These are phyloP conservation scores for Kwoniella heveanensis DNA, from an alignment of 768 basidiomycete species.

Conservation along the genomic window DNA sequence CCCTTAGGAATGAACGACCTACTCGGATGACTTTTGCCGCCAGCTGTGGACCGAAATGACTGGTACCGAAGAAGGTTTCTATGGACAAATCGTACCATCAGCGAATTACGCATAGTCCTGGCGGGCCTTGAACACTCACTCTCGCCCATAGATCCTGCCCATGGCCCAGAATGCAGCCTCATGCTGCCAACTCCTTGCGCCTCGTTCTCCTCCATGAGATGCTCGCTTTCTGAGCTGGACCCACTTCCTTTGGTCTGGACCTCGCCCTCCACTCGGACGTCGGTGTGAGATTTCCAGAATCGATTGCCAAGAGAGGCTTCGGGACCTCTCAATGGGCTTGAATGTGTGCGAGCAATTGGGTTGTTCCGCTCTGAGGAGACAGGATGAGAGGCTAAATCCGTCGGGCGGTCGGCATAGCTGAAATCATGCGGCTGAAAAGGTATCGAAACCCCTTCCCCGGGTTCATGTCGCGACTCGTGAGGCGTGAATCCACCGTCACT, in stretches of 20 bases:
- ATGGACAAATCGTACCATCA: background rate
- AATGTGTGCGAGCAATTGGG: background rate
- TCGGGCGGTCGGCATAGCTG: background rate
- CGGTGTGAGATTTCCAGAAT: slow-evolving; percentile 15
- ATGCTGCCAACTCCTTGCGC: slow-evolving; percentile 15
- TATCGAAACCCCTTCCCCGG: background rate
- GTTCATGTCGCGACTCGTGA: background rate
- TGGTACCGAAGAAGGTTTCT: slow-evolving; percentile 32
- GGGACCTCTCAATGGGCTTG: background rate
- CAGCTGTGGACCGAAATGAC: slow-evolving; percentile 34
- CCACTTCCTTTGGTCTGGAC: background rate
- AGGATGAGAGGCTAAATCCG: slow-evolving; percentile 14
- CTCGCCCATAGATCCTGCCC: slow-evolving; percentile 10
- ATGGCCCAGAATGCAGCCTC: slow-evolving; percentile 12
- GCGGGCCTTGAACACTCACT: slow-evolving; percentile 12
- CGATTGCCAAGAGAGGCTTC: slow-evolving; percentile 5
- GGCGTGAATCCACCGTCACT: background rate
- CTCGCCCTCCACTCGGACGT: background rate
- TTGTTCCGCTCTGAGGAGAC: slow-evolving; percentile 20
- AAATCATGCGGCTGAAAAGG: background rate
- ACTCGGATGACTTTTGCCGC: slow-evolving; percentile 32
- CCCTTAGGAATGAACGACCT: background rate
- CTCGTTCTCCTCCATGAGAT: slow-evolving; percentile 22
- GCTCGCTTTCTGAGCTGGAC: slow-evolving; percentile 7
- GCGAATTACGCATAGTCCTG: background rate